Conservation (phyloP, 106 monocot species). For the Posidonia australis region DNA sequence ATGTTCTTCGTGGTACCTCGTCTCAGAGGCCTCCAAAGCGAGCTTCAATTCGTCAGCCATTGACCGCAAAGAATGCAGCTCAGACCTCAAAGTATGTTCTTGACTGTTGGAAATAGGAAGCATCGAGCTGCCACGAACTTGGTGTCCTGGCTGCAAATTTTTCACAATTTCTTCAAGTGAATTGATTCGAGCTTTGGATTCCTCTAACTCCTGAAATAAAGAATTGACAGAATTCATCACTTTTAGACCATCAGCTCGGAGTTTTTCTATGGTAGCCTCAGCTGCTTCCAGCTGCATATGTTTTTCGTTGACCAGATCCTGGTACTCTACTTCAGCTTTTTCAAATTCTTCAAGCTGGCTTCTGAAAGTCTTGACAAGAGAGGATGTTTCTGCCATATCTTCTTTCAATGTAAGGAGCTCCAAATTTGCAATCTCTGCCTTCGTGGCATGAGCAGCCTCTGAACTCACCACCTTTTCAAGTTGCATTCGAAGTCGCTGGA, state of each 20-base stretch:
- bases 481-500: slow-evolving; percentile 54
- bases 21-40: slow-evolving; percentile 28
- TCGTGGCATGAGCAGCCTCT: slow-evolving; percentile 25
- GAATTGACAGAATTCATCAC: slow-evolving; percentile 36
- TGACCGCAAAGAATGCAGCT: not conserved
- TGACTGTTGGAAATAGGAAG: not conserved
- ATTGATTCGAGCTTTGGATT: slow-evolving; percentile 24
- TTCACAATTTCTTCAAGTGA: slow-evolving; percentile 34
- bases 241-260: slow-evolving; percentile 38
- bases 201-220: slow-evolving; percentile 39
- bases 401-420: slow-evolving; percentile 37
- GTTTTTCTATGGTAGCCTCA: slow-evolving; percentile 37
- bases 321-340: slow-evolving; percentile 26
- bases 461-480: slow-evolving; percentile 29
- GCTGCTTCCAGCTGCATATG: slow-evolving; percentile 38
- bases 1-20: slow-evolving; percentile 43
- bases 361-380: slow-evolving; percentile 32
- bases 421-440: slow-evolving; percentile 16
- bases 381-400: slow-evolving; percentile 25
- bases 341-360: slow-evolving; percentile 19
- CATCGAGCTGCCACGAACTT: not conserved
- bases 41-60: slow-evolving; percentile 29
- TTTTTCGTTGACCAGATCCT: slow-evolving; percentile 20
- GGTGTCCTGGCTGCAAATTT: slow-evolving; percentile 24
- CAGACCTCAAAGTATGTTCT: not conserved